phyloP scores from a whole-genome alignment of 768 basidiomycete genomes.

The Xerocomus potaroensis region DNA sequence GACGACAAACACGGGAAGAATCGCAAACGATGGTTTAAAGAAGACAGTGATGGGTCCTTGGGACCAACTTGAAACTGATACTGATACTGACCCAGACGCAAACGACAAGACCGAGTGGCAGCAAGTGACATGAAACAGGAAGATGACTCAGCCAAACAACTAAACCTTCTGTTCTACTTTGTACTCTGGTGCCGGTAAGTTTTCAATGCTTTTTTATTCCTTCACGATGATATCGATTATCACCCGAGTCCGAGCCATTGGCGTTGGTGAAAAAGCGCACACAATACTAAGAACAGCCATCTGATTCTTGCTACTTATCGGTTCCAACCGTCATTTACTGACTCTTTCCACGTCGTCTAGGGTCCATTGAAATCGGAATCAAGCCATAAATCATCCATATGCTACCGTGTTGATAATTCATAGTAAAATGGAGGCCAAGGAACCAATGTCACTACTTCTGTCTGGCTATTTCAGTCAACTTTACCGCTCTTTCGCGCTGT shows the following conservation, averaged over 20 bases:
- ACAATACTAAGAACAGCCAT: conserved; percentile 36
- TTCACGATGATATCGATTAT: conserved; percentile 20
- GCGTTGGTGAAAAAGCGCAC: conserved; percentile 27
- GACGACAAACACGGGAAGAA: conserved; percentile 11
- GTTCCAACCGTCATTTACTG: conserved; percentile 5
- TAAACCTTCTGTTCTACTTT: too few relatives aligned
- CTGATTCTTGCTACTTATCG: conserved; percentile 15
- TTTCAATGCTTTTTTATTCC: neutral
- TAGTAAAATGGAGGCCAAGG: too few relatives aligned
- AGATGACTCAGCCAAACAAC: too few relatives aligned
- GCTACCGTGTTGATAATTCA: too few relatives aligned
- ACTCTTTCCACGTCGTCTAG: neutral
- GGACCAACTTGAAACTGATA: neutral
- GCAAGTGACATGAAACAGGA: too few relatives aligned
- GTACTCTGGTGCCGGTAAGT: too few relatives aligned
- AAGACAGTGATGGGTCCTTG: neutral
- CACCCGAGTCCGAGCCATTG: conserved; percentile 28
- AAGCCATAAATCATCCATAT: too few relatives aligned
- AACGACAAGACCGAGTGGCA: too few relatives aligned
- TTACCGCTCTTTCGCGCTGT: conserved; percentile 55
- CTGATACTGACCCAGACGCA: neutral
- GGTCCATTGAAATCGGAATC: too few relatives aligned
- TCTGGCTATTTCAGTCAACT: conserved; percentile 36
- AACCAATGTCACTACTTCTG: conserved; percentile 6
- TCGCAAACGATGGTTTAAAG: conserved; percentile 2